A percentile compares a stretch with the other conserved stretches of the same genome.
These are phyloP conservation scores for Microcos paniculata DNA, from an alignment of 345 rosid genomes.

Conservation along the genomic window DNA sequence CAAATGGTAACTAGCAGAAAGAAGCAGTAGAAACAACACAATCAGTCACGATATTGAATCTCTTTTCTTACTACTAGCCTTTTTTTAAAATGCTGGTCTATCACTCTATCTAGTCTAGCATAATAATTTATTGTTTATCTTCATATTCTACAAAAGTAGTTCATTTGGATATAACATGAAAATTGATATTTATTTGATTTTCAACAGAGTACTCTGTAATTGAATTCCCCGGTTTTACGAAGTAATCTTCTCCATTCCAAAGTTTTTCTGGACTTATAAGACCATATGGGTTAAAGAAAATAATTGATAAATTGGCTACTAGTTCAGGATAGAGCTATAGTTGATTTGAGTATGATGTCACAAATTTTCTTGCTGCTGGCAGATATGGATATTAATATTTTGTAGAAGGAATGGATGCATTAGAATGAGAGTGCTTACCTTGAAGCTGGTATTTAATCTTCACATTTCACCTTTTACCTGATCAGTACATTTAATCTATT, in stretches of 20 bases:
- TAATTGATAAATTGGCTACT: background rate
- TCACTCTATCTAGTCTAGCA: background rate
- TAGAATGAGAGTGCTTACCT: slow-evolving; percentile 4
- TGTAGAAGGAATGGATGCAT: background rate
- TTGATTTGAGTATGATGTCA: background rate
- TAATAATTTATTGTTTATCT: background rate
- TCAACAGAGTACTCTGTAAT: background rate
- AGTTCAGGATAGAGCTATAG: background rate
- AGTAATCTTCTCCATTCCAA: background rate
- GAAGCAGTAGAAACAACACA: background rate
- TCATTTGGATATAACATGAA: background rate
- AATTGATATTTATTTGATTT: background rate
- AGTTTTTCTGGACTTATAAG: background rate
- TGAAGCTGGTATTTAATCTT: background rate
- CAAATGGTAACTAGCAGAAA: background rate
- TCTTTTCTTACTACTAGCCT: background rate
- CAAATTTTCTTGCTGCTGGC: background rate
- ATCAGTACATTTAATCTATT: slow-evolving; percentile 14
- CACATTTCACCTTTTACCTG: background rate
- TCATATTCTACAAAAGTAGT: background rate
- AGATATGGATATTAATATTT: background rate
- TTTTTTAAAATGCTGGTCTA: background rate
- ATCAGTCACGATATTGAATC: too few species aligned
- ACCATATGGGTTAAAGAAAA: background rate
- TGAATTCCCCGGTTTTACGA: background rate